These are phyloP conservation scores for Cercophora samala DNA, from an alignment of 495 filamentous ascomycete species.

Conservation along the genomic window DNA sequence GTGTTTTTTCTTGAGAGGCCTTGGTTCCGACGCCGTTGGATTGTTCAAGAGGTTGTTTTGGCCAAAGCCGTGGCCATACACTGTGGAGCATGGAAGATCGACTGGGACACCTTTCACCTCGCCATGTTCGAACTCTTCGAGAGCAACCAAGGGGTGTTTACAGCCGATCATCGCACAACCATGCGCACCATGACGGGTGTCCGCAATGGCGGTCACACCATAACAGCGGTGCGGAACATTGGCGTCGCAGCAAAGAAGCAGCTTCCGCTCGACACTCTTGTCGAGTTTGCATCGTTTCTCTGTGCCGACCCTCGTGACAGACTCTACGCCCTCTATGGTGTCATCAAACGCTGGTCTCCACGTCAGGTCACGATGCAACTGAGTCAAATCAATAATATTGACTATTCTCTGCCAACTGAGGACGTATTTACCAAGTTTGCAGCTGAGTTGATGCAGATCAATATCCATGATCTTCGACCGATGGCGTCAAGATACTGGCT, in stretches of 20 bases:
- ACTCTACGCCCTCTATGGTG: slow-evolving; percentile 17
- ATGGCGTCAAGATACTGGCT: background rate
- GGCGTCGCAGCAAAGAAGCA: background rate
- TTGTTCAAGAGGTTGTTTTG: background rate
- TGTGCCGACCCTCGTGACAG: slow-evolving; percentile 16
- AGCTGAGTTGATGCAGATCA: background rate
- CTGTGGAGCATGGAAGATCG: slow-evolving; percentile 11
- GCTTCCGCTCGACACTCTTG: slow-evolving; percentile 10
- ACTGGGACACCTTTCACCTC: slow-evolving; percentile 5
- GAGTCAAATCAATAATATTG: background rate
- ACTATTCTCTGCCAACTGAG: background rate
- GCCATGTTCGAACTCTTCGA: slow-evolving; percentile 4
- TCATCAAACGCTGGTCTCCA: slow-evolving; percentile 13
- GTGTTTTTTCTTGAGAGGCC: background rate
- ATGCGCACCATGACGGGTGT: background rate
- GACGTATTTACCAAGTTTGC: background rate
- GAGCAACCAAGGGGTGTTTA: slow-evolving; percentile 1
- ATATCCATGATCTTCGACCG: background rate
- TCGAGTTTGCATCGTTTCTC: slow-evolving; percentile 10
- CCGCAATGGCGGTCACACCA: background rate
- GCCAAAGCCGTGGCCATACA: slow-evolving; percentile 1
- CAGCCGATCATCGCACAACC: background rate
- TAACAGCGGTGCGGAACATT: background rate
- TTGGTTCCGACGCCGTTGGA: slow-evolving; percentile 1
- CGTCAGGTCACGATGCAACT: background rate